phyloP scores from a whole-genome alignment of 208 protist species.

The Trypanosoma congolense region DNA sequence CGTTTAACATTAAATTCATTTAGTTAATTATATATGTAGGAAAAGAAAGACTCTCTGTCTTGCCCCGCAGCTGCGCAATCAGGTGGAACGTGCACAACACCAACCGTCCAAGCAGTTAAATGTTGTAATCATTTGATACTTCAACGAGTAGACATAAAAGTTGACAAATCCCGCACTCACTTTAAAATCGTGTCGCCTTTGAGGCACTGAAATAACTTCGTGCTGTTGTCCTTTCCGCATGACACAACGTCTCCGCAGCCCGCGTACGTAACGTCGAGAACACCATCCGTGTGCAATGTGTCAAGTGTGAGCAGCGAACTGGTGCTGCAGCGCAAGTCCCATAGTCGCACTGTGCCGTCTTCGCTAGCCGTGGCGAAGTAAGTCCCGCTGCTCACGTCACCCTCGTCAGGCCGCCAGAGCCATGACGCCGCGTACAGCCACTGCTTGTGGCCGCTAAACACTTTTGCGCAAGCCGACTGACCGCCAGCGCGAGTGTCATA shows the following conservation, averaged over 20 bases:
- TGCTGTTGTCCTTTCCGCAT: constrained; percentile 83
- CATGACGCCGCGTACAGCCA: constrained; percentile 80
- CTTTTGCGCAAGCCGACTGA: constrained; percentile 41
- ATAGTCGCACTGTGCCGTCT: constrained; percentile 69
- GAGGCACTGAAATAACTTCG: constrained; percentile 51
- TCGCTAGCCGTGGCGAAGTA: constrained; percentile 67
- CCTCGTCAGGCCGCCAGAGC: constrained; percentile 54
- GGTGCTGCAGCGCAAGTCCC: constrained; percentile 62
- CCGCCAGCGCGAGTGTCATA: constrained; percentile 57
- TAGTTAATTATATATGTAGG: no score
- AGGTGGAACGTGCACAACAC: no score
- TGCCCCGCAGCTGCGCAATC: no score
- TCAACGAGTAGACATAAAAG: background rate
- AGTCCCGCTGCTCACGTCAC: constrained; percentile 18
- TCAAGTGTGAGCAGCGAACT: constrained; percentile 63
- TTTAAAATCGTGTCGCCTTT: constrained; percentile 16
- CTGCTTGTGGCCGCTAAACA: constrained; percentile 73
- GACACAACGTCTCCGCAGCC: constrained; percentile 53
- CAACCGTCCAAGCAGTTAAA: background rate
- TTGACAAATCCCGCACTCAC: background rate
- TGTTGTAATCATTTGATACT: background rate
- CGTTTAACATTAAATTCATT: no score
- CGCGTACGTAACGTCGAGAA: constrained; percentile 73
- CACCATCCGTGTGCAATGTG: constrained; percentile 72
- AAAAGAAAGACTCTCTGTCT: no score